Conservation (phyloP, 2,329 filamentous ascomycete genomes). For the Pseudodiploospora longispora region DNA sequence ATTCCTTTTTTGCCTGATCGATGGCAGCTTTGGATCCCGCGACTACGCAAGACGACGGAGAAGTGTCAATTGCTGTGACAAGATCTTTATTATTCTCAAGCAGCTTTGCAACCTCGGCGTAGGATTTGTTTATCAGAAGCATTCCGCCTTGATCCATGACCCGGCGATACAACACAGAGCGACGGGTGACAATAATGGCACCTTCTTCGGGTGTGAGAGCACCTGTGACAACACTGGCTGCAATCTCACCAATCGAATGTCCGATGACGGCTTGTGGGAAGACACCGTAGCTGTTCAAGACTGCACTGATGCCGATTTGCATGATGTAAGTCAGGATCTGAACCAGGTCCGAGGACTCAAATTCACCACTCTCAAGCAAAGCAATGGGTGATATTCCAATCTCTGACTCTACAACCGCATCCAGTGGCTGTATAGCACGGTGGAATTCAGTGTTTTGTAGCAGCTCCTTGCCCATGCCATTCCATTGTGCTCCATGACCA, state of each 20-base stretch:
- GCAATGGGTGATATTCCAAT: constrained; percentile 1
- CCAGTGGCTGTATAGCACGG: not conserved
- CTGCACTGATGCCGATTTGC: constrained; percentile 2
- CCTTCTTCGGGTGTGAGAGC: constrained; percentile 6
- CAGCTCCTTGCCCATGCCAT: constrained; percentile 4
- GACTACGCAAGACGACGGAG: constrained; percentile 6
- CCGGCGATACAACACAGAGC: constrained; percentile 1
- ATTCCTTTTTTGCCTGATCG: not conserved
- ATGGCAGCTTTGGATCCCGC: constrained; percentile 2
- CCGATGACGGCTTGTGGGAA: constrained; percentile 7
- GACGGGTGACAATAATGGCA: constrained; percentile 3
- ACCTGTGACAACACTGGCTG: constrained; percentile 7
- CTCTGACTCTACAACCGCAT: constrained; percentile 4
- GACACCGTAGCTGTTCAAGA: constrained; percentile 1
- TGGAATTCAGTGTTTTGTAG: constrained; percentile 5
- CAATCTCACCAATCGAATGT: constrained; percentile 9
- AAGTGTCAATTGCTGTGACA: constrained; percentile 8
- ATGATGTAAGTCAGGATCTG: constrained; percentile 8
- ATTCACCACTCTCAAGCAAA: not conserved
- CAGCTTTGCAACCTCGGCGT: not conserved
- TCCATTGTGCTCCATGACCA: constrained; percentile 6
- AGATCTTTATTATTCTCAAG: constrained; percentile 1
- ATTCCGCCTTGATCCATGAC: constrained; percentile 4
- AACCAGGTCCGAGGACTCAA: constrained; percentile 5
- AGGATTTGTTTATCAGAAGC: constrained; percentile 3